Conservation (phyloP, 2,329 filamentous ascomycete species). For the Immersiporthe knoxdaviesiana region DNA sequence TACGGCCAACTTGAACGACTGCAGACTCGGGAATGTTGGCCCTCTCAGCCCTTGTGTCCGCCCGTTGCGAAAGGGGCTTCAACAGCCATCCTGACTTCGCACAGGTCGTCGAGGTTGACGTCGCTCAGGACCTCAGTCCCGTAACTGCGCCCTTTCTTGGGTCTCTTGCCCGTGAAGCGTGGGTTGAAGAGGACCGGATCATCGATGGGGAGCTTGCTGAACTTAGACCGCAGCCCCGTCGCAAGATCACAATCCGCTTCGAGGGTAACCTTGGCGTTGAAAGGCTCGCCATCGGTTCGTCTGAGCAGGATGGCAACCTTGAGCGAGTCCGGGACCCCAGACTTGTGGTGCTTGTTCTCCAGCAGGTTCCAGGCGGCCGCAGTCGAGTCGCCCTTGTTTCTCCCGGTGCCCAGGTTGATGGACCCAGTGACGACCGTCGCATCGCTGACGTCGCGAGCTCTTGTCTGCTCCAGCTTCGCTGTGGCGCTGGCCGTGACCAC, state of each 20-base stretch:
- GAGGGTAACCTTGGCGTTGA: constrained; percentile 4
- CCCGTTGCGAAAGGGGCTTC: neutral
- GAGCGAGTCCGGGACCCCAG: neutral
- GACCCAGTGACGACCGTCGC: neutral
- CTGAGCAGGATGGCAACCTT: constrained; percentile 8
- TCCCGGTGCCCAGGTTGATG: constrained; percentile 5
- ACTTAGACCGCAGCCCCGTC: neutral
- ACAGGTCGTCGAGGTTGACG: neutral
- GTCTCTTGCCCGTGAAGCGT: neutral
- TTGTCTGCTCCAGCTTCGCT: constrained; percentile 1
- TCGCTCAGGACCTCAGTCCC: neutral
- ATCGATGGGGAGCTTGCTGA: neutral
- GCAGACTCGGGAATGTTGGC: neutral
- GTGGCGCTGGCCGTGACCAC: neutral
- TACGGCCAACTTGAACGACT: neutral
- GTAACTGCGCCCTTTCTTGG: constrained; percentile 1
- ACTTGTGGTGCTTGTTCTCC: constrained; percentile 9
- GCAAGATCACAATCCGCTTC: constrained; percentile 4
- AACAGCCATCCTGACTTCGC: neutral
- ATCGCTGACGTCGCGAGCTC: constrained; percentile 1
- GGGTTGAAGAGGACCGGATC: constrained; percentile 13
- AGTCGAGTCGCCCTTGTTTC: constrained; percentile 14
- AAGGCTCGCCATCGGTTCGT: neutral
- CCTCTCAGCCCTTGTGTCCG: neutral
- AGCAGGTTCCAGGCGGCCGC: constrained; percentile 3